These are phyloP conservation scores for Acrodontium crateriforme DNA, from an alignment of 2,329 filamentous ascomycete genomes.

Conservation along the genomic window DNA sequence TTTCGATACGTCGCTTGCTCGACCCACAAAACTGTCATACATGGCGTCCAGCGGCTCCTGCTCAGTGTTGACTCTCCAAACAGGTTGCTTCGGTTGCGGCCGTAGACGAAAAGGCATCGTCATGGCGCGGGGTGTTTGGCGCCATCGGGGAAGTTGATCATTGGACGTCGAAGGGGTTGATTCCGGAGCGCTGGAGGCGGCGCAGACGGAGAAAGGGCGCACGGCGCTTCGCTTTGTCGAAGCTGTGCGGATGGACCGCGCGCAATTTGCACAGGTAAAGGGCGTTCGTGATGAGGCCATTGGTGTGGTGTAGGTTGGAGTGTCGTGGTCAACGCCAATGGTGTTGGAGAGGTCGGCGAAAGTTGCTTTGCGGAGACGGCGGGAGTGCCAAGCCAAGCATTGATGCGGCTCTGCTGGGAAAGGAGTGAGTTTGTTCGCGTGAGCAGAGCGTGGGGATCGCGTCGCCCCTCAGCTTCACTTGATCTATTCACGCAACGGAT, in stretches of 20 bases:
- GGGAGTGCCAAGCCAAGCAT: no score
- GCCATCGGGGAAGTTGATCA: conserved; percentile 32
- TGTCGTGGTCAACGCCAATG: no score
- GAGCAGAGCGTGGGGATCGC: no score
- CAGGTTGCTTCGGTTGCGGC: conserved; percentile 40
- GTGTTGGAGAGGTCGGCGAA: no score
- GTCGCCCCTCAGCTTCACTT: no score
- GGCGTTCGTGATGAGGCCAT: conserved; percentile 8
- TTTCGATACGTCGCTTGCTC: conserved; percentile 7
- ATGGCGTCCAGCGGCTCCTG: conserved; percentile 61
- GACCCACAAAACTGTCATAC: conserved; percentile 64
- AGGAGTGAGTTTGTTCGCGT: no score
- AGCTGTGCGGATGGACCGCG: conserved; percentile 11
- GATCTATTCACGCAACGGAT: no score
- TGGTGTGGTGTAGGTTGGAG: no score
- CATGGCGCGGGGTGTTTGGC: conserved; percentile 35
- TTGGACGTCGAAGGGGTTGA: conserved; percentile 12
- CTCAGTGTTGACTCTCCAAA: conserved; percentile 62
- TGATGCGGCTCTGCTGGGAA: no score
- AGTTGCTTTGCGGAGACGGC: no score
- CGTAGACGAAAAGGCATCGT: conserved; percentile 39
- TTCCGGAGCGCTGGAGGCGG: conserved; percentile 5
- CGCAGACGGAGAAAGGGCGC: conserved; percentile 9
- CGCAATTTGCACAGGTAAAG: conserved; percentile 20
- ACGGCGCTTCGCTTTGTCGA: conserved; percentile 2